Evolutionary conservation across 495 filamentous ascomycete species (phyloP).

Genomic region (Penicillium daleae): DNA sequence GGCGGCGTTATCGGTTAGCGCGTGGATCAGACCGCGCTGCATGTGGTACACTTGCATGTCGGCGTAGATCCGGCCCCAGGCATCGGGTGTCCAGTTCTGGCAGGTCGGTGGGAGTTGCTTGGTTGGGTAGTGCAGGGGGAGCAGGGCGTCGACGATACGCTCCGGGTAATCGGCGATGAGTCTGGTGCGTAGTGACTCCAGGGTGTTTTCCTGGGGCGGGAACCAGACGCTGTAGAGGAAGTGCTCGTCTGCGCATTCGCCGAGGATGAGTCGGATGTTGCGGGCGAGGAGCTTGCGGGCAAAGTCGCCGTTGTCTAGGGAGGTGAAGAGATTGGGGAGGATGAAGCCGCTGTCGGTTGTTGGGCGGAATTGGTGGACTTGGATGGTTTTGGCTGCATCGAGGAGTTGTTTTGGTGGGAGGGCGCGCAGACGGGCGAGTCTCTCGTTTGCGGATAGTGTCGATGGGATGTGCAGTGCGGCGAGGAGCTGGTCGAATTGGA

Average conservation of each 20-base stretch:
- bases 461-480: constrained; percentile 48
- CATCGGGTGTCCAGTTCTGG: constrained; percentile 44
- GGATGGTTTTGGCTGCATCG: constrained; percentile 40
- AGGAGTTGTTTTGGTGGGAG: constrained; percentile 43
- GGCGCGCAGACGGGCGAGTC: constrained; percentile 50
- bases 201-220: constrained; percentile 42
- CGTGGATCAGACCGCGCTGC: constrained; percentile 46
- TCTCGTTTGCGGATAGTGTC: constrained; percentile 41
- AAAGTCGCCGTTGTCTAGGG: constrained; percentile 54
- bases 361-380: constrained; percentile 58
- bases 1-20: constrained; percentile 28
- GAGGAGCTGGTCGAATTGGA: constrained; percentile 61
- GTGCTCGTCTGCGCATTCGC: constrained; percentile 60
- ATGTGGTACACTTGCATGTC: constrained; percentile 59
- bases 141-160: constrained; percentile 43
- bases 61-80: constrained; percentile 60
- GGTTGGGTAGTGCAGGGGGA: constrained; percentile 48
- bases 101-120: constrained; percentile 32
- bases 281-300: constrained; percentile 44
- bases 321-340: constrained; percentile 43
- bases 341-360: constrained; percentile 55
- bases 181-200: constrained; percentile 44
- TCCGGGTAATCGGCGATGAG: constrained; percentile 58
- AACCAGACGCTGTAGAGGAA: constrained; percentile 53
- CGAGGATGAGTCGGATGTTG: constrained; percentile 54